Percentiles rank a stretch among this genome's conserved stretches.
phyloP scores from a whole-genome alignment of 345 rosid genomes.

The Dipteronia dyeriana region DNA sequence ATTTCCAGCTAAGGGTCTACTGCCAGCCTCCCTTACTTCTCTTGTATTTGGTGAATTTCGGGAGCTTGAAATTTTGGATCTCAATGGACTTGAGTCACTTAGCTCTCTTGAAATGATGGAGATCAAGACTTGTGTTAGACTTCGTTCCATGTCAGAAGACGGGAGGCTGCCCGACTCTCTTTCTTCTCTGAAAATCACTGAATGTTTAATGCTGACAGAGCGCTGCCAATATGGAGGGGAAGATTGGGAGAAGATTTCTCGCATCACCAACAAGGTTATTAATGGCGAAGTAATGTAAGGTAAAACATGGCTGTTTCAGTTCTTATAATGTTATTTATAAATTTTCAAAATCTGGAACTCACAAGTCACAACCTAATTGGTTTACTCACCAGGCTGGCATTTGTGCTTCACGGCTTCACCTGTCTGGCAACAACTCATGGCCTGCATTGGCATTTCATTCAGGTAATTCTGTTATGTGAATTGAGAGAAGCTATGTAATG shows the following conservation, averaged over 20 bases:
- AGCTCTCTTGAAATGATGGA: not conserved
- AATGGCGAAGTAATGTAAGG: not conserved
- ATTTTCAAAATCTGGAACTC: no score
- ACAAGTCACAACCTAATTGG: no score
- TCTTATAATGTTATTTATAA: no score
- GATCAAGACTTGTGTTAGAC: not conserved
- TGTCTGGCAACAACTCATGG: no score
- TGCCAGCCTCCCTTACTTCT: not conserved
- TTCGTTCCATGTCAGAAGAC: not conserved
- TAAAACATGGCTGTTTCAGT: no score
- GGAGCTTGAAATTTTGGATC: not conserved
- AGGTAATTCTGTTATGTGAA: no score
- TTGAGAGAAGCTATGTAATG: no score
- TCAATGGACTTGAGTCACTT: not conserved
- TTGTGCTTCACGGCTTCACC: no score
- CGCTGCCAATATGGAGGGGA: not conserved
- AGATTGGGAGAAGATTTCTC: not conserved
- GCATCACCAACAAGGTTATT: not conserved
- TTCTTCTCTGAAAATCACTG: not conserved
- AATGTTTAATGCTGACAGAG: not conserved
- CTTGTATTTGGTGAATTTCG: not conserved
- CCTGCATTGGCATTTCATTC: no score
- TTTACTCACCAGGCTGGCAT: no score
- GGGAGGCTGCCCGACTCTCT: not conserved
- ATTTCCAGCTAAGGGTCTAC: not conserved